Base-by-base conservation (phyloP, 208 protist species). In the Trypanosoma grayi region DNA sequence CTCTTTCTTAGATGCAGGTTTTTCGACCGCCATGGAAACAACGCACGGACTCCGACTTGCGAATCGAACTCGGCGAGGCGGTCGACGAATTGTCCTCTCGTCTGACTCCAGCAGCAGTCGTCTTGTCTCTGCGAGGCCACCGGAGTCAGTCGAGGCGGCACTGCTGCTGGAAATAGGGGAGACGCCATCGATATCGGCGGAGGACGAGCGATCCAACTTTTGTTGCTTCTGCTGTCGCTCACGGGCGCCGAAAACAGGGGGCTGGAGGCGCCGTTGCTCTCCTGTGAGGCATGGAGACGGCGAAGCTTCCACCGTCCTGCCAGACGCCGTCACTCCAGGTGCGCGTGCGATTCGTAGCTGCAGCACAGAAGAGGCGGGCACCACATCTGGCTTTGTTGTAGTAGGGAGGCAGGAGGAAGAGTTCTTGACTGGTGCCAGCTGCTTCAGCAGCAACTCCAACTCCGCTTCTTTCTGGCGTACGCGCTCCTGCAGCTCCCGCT, bases 21-120 rank as follows among this genome's bases (percentile, higher is more conserved):
- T n/a, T n/a, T n/a, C n/a, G n/a, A n/a, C n/a, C n/a, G n/a, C n/a
- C n/a, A n/a, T n/a, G n/a, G n/a, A n/a, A n/a, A n/a, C n/a, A n/a
- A n/a, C n/a, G n/a, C n/a, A n/a, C 3, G 85, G 81, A 43, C 79
- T 92, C 7, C 54, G 24, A 36, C 76, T 86, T 1, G 71, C 82
- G 57, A 92, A 92, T 13, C 81, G 84, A 31, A 91, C 80, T 14
- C 77, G 71, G 14, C 60, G 60, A 8, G n/a, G 13, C 24, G 25
- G 51, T 27, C 36, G 48, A 54, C 20, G 24, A 2, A 20, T 43
- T 22, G 28, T n/a, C 33, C 2, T 62, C 11, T 53, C 33, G 2
- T 3, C 8, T 31, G 33, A 24, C 20, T 43, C 25, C 20, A 53
- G 24, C 2, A 62, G 44, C n/a, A 50, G 33, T 20, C 45, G 37